phyloP scores from a whole-genome alignment of 306 rosid genomes.

The Malus domestica region DNA sequence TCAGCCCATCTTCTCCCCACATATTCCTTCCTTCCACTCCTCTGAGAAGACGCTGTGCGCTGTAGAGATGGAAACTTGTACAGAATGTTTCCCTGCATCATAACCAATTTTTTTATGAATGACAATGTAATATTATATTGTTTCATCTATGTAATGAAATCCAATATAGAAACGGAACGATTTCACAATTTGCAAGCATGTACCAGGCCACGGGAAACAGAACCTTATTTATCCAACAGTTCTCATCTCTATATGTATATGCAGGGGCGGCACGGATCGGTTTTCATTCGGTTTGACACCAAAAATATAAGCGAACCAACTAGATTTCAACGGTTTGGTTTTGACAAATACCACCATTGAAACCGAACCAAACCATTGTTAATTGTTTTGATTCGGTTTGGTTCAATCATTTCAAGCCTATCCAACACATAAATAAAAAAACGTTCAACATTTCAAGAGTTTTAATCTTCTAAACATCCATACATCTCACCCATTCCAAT shows the following conservation, averaged over 20 bases:
- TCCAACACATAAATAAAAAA: too few relatives aligned
- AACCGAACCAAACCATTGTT: too few relatives aligned
- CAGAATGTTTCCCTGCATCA: constrained; percentile 90
- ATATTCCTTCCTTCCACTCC: constrained; percentile 77
- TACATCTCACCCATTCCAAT: too few relatives aligned
- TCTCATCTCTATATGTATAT: neutral
- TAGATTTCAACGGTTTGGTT: too few relatives aligned
- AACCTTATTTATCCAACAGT: neutral
- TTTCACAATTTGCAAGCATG: constrained; percentile 10
- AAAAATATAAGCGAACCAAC: too few relatives aligned
- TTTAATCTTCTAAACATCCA: too few relatives aligned
- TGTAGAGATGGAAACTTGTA: constrained; percentile 91
- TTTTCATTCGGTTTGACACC: too few relatives aligned
- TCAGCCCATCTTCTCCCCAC: constrained; percentile 94
- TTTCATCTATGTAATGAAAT: neutral
- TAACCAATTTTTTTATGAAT: constrained; percentile 15
- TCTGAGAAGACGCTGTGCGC: constrained; percentile 75
- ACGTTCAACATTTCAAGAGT: too few relatives aligned
- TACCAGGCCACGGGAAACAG: constrained; percentile 5
- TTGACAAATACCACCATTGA: too few relatives aligned
- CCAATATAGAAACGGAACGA: neutral
- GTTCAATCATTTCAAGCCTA: too few relatives aligned
- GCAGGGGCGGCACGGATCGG: too few relatives aligned
- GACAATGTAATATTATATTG: neutral
- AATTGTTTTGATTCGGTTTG: too few relatives aligned